Evolutionary conservation across 257 asterid species (phyloP).

Genomic region (Sherardia arvensis): DNA sequence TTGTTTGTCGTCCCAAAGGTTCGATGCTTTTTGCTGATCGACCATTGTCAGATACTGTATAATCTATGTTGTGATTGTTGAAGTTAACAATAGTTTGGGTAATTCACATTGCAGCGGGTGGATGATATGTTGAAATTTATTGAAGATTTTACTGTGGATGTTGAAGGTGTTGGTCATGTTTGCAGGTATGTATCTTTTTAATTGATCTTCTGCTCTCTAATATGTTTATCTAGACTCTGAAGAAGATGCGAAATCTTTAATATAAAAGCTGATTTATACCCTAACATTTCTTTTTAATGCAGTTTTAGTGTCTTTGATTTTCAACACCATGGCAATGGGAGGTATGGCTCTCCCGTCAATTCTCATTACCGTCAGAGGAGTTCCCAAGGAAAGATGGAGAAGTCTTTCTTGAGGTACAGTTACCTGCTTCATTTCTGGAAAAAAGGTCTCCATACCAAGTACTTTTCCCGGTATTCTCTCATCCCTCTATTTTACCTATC

Average conservation of each 20-base stretch:
- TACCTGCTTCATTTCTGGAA: not conserved
- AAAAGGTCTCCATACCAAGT: not conserved
- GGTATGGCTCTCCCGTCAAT: slow-evolving; percentile 69
- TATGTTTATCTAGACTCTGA: not conserved
- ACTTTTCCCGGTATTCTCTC: not conserved
- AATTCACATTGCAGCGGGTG: slow-evolving; percentile 48
- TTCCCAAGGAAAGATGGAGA: slow-evolving; percentile 97
- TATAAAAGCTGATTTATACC: too few species aligned
- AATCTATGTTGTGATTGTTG: not conserved
- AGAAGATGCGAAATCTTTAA: too few species aligned
- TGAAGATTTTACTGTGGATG: slow-evolving; percentile 66
- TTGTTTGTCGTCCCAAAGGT: slow-evolving; percentile 89
- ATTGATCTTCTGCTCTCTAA: not conserved
- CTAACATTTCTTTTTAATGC: slow-evolving; percentile 15
- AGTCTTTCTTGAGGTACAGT: slow-evolving; percentile 78
- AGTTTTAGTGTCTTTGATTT: slow-evolving; percentile 91
- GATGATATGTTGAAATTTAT: slow-evolving; percentile 76
- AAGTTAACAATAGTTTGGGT: slow-evolving; percentile 1
- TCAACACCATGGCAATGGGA: slow-evolving; percentile 63
- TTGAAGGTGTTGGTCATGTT: slow-evolving; percentile 91
- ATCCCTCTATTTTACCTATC: slow-evolving; percentile 6
- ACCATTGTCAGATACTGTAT: not conserved
- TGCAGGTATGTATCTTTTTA: slow-evolving; percentile 46
- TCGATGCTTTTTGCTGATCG: not conserved
- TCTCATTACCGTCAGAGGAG: slow-evolving; percentile 54